Evolutionary conservation across 257 asterid species (phyloP).

Genomic region (Fraxinus americana): DNA sequence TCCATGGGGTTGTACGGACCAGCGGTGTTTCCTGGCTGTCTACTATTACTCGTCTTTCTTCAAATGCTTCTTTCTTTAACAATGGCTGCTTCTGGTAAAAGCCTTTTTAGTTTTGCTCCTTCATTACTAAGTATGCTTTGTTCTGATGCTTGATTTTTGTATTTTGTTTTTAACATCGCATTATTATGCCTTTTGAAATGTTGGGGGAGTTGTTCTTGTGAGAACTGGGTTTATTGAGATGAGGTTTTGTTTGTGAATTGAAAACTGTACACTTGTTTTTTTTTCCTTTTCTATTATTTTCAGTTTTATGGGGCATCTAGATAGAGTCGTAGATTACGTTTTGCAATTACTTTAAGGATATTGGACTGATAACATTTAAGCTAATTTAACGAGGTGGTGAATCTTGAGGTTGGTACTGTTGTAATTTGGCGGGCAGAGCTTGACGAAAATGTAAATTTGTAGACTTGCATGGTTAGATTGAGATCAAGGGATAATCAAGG

Average conservation of each 20-base stretch:
- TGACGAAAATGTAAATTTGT: background rate
- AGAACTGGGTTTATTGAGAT: constrained; percentile 20
- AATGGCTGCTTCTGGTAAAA: constrained; percentile 56
- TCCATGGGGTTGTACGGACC: constrained; percentile 52
- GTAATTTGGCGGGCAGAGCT: constrained; percentile 24
- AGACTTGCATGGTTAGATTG: background rate
- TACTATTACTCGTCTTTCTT: constrained; percentile 35
- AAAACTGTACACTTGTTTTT: background rate
- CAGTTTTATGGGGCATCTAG: constrained; percentile 19
- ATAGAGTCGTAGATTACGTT: background rate
- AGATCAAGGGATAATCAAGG: background rate
- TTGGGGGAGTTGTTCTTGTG: constrained; percentile 16
- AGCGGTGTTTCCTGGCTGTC: constrained; percentile 39
- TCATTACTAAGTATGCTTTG: background rate
- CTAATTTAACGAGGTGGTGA: constrained; percentile 1
- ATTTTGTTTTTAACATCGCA: background rate
- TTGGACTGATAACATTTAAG: background rate
- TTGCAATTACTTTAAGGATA: constrained; percentile 12
- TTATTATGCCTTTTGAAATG: constrained; percentile 9
- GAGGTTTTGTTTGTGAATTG: constrained; percentile 11
- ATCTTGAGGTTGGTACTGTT: constrained; percentile 6
- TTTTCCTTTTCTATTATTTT: constrained; percentile 7
- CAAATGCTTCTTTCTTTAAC: constrained; percentile 36
- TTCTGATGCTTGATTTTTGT: constrained; percentile 2
- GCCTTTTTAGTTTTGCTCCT: background rate